phyloP scores from a whole-genome alignment of 2,329 filamentous ascomycete genomes.

The Botrytis byssoidea region DNA sequence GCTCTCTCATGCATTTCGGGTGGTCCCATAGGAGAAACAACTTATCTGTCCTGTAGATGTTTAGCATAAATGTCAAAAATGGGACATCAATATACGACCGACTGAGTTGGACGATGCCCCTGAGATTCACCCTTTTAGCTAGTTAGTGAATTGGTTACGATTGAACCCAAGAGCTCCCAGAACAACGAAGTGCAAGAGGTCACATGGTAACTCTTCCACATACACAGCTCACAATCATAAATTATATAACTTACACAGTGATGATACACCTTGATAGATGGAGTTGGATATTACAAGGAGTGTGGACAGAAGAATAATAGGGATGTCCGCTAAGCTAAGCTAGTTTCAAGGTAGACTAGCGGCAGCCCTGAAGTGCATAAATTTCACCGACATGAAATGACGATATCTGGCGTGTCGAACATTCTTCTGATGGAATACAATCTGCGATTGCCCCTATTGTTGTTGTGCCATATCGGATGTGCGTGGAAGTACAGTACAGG shows the following conservation, averaged over 20 bases:
- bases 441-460: neutral
- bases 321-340: neutral
- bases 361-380: neutral
- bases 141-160: neutral
- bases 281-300: neutral
- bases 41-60: neutral
- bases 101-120: neutral
- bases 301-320: neutral
- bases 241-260: neutral
- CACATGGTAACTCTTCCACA: neutral
- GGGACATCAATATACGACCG: neutral
- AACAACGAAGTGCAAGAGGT: neutral
- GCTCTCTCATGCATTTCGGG: neutral
- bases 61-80: too few species aligned
- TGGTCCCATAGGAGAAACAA: neutral
- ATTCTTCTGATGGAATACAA: neutral
- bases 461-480: neutral
- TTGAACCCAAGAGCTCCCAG: neutral
- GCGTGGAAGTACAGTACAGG: neutral
- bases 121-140: neutral
- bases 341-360: neutral
- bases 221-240: neutral
- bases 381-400: neutral
- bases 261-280: neutral
- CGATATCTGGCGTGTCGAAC: neutral